phyloP scores from a whole-genome alignment of 139 green algal species.

The Chlorella sp. region DNA sequence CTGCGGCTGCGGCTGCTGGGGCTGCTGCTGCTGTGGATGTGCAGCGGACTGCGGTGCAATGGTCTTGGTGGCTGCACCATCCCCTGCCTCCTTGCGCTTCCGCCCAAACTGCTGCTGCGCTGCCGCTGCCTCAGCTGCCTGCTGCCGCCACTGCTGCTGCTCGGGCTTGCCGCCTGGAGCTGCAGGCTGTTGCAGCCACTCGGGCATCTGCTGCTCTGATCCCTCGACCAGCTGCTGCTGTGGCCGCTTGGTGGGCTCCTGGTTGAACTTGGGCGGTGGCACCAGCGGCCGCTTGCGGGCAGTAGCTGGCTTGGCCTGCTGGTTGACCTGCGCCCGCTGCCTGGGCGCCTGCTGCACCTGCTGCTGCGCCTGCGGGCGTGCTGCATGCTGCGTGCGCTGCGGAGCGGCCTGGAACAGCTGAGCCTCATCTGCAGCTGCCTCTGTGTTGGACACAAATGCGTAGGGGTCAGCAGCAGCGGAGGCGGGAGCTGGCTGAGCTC shows the following conservation, averaged over 20 bases:
- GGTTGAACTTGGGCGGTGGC: not conserved
- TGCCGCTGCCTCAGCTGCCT: not conserved
- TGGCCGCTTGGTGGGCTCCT: not conserved
- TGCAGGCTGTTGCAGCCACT: not conserved
- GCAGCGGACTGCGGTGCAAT: no score
- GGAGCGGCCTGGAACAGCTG: not conserved
- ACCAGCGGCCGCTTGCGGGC: not conserved
- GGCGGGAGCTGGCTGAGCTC: no score
- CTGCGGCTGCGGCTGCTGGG: no score
- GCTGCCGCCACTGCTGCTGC: not conserved
- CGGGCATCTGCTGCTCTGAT: not conserved
- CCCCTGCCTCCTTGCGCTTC: conserved; percentile 12
- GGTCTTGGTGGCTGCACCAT: not conserved
- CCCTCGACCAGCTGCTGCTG: not conserved
- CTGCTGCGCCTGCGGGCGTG: no score
- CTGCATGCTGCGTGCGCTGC: not conserved
- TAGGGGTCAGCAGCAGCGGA: not conserved
- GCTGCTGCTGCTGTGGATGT: no score
- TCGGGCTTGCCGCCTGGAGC: not conserved
- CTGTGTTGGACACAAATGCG: conserved; percentile 1
- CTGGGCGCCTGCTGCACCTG: not conserved
- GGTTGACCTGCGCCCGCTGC: not conserved
- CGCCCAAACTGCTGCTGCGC: not conserved
- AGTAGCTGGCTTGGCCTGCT: not conserved
- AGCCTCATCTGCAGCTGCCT: not conserved